Conservation (phyloP, 306 rosid genomes). For the Glycine latifolia region DNA sequence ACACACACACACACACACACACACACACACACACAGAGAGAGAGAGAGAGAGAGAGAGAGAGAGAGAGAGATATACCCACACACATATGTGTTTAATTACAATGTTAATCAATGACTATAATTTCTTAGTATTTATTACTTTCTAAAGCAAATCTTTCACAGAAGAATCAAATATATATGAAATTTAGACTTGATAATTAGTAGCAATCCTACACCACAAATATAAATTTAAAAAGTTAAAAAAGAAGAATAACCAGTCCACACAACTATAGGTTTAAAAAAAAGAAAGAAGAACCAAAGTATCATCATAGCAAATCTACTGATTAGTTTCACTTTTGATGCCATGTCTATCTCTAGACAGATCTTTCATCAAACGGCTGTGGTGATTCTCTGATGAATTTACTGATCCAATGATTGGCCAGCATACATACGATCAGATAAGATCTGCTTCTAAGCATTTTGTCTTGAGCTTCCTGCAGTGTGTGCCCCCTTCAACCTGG, state of each 20-base stretch:
- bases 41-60: no score
- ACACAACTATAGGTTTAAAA: not conserved
- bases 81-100: not conserved
- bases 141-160: not conserved
- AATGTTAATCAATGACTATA: not conserved
- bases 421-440: constrained; percentile 38
- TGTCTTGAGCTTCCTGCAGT: constrained; percentile 32
- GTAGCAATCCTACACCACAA: not conserved
- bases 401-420: constrained; percentile 25
- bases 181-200: not conserved
- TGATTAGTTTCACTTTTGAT: constrained; percentile 9
- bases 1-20: no score
- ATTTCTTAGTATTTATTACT: not conserved
- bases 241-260: constrained; percentile 7
- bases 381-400: constrained; percentile 43
- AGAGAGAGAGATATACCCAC: no score
- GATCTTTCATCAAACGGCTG: constrained; percentile 41
- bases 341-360: constrained; percentile 26
- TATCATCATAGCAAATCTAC: not conserved
- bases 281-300: constrained; percentile 5
- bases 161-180: constrained; percentile 1
- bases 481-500: not conserved
- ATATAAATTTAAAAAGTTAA: not conserved
- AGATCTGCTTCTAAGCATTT: constrained; percentile 23
- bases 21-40: no score